Evolutionary conservation across 2,329 filamentous ascomycete genomes (phyloP).

Genomic region (Pseudogymnoascus sp.): DNA sequence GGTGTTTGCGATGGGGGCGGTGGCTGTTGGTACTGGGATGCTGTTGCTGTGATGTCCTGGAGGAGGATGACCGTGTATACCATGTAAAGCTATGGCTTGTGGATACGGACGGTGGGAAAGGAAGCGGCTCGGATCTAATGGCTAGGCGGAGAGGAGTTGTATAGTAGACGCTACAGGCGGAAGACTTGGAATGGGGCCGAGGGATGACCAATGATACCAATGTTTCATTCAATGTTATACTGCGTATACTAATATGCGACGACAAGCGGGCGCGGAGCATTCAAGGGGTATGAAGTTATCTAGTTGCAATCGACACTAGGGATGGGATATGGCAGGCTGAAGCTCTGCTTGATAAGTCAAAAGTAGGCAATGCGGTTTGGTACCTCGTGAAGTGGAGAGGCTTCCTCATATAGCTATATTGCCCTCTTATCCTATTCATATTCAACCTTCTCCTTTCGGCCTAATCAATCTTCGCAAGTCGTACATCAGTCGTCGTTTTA

Average conservation of each 20-base stretch:
- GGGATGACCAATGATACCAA: not conserved
- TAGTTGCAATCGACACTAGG: no score
- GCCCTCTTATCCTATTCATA: no score
- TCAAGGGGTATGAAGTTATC: no score
- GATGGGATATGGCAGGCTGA: no score
- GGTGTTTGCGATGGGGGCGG: not conserved
- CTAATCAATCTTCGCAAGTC: no score
- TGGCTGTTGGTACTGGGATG: not conserved
- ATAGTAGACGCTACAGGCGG: not conserved
- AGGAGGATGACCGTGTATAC: not conserved
- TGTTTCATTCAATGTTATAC: not conserved
- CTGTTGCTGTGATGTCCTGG: not conserved
- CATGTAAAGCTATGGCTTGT: not conserved
- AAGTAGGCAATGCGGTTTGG: no score
- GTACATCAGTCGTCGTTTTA: no score
- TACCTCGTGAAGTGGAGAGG: no score
- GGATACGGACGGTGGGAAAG: not conserved
- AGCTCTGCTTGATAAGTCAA: no score
- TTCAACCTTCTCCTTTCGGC: no score
- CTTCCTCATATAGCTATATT: no score
- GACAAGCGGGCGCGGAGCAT: no score
- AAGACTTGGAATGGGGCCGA: not conserved
- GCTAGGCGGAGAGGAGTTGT: not conserved
- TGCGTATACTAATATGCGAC: not conserved
- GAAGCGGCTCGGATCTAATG: not conserved